These are phyloP conservation scores for Paramecium tetraurelia DNA, from an alignment of 73 alveolate genomes.

Conservation along the genomic window DNA sequence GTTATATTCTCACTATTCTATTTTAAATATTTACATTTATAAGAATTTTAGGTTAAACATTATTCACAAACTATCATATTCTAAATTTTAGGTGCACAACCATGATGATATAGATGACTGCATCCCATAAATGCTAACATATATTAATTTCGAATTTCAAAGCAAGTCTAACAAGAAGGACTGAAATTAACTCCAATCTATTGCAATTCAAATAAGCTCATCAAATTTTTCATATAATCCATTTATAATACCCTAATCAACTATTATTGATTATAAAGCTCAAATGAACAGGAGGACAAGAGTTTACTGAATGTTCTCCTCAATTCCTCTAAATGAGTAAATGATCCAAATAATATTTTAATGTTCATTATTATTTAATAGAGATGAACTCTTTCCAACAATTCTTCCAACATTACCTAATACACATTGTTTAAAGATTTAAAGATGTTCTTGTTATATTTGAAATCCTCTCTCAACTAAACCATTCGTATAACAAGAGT, in stretches of 20 bases:
- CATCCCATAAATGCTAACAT: neutral
- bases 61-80: neutral
- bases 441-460: neutral
- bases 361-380: neutral
- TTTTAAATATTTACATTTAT: neutral
- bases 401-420: conserved; percentile 21
- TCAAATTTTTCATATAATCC: conserved; percentile 5
- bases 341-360: conserved; percentile 27
- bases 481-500: conserved; percentile 10
- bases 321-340: neutral
- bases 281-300: conserved; percentile 20
- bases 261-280: neutral
- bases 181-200: neutral
- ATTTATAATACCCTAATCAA: neutral
- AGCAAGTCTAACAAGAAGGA: neutral
- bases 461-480: neutral
- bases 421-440: neutral
- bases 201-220: neutral
- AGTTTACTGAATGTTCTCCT: conserved; percentile 25
- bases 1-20: neutral
- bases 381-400: neutral
- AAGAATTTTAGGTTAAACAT: neutral
- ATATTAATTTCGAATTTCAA: neutral
- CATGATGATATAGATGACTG: neutral
- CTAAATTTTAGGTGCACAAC: neutral